phyloP scores from a whole-genome alignment of 257 asterid species.

The Solanum chiquidenum region DNA sequence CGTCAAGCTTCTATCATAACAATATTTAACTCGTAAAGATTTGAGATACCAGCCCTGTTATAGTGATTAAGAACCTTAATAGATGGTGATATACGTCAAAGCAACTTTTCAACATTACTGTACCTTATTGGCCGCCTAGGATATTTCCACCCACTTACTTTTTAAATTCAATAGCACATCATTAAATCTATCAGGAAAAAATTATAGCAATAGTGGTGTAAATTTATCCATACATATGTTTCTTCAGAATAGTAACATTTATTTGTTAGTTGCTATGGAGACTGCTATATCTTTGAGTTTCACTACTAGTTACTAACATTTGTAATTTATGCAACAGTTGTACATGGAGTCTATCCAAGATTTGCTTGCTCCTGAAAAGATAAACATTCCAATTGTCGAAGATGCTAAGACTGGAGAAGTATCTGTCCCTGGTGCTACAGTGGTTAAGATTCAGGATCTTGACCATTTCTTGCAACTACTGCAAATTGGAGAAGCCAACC shows the following conservation, averaged over 20 bases:
- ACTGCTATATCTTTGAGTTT: neutral
- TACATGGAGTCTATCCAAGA: slow-evolving; percentile 92
- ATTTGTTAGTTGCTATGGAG: neutral
- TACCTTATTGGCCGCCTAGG: neutral
- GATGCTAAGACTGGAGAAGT: slow-evolving; percentile 87
- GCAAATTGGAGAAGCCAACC: slow-evolving; percentile 76
- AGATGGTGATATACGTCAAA: neutral
- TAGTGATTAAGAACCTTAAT: neutral
- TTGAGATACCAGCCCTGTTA: neutral
- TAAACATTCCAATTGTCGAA: slow-evolving; percentile 66
- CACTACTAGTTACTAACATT: neutral
- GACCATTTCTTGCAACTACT: slow-evolving; percentile 59
- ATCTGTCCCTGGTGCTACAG: slow-evolving; percentile 61
- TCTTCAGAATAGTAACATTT: neutral
- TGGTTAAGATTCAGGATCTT: slow-evolving; percentile 54
- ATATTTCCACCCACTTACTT: neutral
- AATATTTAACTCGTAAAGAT: neutral
- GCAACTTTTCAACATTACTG: neutral
- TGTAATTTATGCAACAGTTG: slow-evolving; percentile 27
- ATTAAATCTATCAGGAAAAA: neutral
- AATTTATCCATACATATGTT: neutral
- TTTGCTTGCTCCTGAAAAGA: slow-evolving; percentile 84
- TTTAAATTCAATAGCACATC: neutral
- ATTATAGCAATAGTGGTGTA: neutral
- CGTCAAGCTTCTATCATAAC: neutral